Percentiles rank a stretch among this genome's conserved stretches.
These are phyloP conservation scores for Aurinia saxatilis DNA, from an alignment of 345 rosid genomes.

Conservation along the genomic window DNA sequence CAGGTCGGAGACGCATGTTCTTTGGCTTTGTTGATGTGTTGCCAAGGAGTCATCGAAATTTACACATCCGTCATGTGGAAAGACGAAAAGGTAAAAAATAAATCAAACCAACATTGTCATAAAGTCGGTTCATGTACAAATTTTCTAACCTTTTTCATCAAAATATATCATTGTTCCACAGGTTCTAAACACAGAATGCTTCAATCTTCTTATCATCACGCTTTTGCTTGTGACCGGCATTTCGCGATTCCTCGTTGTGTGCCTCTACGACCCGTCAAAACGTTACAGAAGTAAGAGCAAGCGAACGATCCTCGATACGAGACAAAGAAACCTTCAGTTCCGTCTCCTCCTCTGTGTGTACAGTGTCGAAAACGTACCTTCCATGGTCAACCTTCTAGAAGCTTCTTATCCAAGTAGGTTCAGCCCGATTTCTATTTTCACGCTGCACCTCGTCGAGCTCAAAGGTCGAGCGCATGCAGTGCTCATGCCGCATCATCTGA, in stretches of 20 bases:
- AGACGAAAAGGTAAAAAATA: constrained; percentile 24
- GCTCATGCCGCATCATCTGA: constrained; percentile 28
- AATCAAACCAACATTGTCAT: background rate
- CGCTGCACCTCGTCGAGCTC: constrained; percentile 29
- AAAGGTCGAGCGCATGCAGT: constrained; percentile 29
- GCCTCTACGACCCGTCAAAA: constrained; percentile 55
- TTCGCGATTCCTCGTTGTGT: constrained; percentile 35
- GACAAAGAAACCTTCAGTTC: constrained; percentile 32
- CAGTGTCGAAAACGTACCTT: constrained; percentile 27
- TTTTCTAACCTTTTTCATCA: background rate
- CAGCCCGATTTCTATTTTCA: constrained; percentile 27
- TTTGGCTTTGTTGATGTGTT: constrained; percentile 31
- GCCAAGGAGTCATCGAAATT: constrained; percentile 33
- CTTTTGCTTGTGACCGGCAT: constrained; percentile 29
- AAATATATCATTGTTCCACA: background rate
- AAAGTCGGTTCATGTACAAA: background rate
- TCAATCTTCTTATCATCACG: constrained; percentile 29
- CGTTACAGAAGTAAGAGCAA: constrained; percentile 45
- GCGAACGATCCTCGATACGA: constrained; percentile 39
- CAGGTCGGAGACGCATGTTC: constrained; percentile 15
- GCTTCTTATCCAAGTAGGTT: constrained; percentile 21
- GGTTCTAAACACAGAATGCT: constrained; percentile 25
- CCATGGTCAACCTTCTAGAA: constrained; percentile 30
- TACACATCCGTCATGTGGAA: constrained; percentile 28
- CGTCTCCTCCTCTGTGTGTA: constrained; percentile 49